Conservation (phyloP, 345 rosid species). For the Firmiana major region DNA sequence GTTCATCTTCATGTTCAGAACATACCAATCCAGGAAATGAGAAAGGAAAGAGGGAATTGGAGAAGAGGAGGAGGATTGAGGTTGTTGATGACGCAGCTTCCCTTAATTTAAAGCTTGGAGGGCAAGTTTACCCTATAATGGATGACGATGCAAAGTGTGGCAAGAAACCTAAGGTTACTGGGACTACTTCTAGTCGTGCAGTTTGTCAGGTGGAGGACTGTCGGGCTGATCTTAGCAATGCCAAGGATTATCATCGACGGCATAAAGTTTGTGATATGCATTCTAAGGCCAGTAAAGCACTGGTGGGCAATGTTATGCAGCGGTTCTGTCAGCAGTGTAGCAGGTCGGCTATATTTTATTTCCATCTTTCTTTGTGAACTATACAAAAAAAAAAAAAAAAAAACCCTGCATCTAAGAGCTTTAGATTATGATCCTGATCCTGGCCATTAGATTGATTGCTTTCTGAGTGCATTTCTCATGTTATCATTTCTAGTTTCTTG, state of each 20-base stretch:
- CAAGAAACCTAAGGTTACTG: slow-evolving; percentile 52
- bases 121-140: slow-evolving; percentile 33
- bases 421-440: slow-evolving; percentile 10
- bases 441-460: not conserved
- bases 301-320: slow-evolving; percentile 62
- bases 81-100: slow-evolving; percentile 33
- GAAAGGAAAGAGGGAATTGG: slow-evolving; percentile 47
- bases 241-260: slow-evolving; percentile 68
- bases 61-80: slow-evolving; percentile 50
- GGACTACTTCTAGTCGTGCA: slow-evolving; percentile 34
- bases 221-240: slow-evolving; percentile 58
- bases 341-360: slow-evolving; percentile 38
- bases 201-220: slow-evolving; percentile 73
- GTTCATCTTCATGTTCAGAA: slow-evolving; percentile 41
- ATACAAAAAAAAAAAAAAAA: not conserved
- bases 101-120: slow-evolving; percentile 52
- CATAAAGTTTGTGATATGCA: slow-evolving; percentile 75
- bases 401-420: not conserved
- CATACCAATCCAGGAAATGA: slow-evolving; percentile 30
- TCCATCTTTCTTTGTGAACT: not conserved
- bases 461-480: not conserved
- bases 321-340: slow-evolving; percentile 85
- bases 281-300: slow-evolving; percentile 59
- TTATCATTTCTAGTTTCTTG: not conserved
- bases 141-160: slow-evolving; percentile 45